These are phyloP conservation scores for Fusarium sp. DNA, from an alignment of 2,329 filamentous ascomycete genomes.

Conservation along the genomic window DNA sequence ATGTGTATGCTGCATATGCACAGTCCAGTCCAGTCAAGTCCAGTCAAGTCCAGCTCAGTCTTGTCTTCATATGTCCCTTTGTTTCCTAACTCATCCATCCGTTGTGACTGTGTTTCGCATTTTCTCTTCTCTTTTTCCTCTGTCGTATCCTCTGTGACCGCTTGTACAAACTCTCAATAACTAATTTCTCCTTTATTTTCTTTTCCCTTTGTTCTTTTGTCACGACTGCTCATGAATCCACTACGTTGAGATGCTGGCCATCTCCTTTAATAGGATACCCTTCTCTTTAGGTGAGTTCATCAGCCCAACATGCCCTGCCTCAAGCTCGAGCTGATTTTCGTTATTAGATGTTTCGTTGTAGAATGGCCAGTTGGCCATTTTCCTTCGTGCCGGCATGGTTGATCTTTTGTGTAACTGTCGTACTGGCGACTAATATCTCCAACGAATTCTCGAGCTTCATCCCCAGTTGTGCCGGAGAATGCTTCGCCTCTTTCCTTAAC, in stretches of 20 bases:
- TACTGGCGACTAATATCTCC: slow-evolving; percentile 46
- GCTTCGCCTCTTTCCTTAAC: slow-evolving; percentile 71
- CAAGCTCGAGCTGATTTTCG: slow-evolving; percentile 3
- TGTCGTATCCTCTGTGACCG: slow-evolving; percentile 21
- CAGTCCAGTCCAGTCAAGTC: not conserved
- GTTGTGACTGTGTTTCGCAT: slow-evolving; percentile 27
- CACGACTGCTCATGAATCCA: slow-evolving; percentile 39
- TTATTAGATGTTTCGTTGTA: slow-evolving; percentile 54
- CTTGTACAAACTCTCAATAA: slow-evolving; percentile 7
- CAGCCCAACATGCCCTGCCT: not conserved
- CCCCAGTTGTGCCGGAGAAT: slow-evolving; percentile 68
- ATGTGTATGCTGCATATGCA: slow-evolving; percentile 1
- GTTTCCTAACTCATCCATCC: slow-evolving; percentile 17
- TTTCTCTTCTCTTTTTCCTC: slow-evolving; percentile 19
- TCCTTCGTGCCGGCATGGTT: slow-evolving; percentile 46
- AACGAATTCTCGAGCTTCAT: slow-evolving; percentile 55
- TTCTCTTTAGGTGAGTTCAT: slow-evolving; percentile 40
- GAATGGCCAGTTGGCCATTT: slow-evolving; percentile 54
- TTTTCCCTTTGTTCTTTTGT: slow-evolving; percentile 30
- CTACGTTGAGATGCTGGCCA: slow-evolving; percentile 51
- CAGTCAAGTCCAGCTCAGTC: not conserved
- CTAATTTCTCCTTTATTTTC: slow-evolving; percentile 7
- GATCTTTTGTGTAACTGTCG: slow-evolving; percentile 42
- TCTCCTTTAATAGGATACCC: slow-evolving; percentile 44
- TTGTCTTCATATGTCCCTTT: slow-evolving; percentile 29